Base-by-base conservation (phyloP, 805 yeast species). In the Candida peoriensis region DNA sequence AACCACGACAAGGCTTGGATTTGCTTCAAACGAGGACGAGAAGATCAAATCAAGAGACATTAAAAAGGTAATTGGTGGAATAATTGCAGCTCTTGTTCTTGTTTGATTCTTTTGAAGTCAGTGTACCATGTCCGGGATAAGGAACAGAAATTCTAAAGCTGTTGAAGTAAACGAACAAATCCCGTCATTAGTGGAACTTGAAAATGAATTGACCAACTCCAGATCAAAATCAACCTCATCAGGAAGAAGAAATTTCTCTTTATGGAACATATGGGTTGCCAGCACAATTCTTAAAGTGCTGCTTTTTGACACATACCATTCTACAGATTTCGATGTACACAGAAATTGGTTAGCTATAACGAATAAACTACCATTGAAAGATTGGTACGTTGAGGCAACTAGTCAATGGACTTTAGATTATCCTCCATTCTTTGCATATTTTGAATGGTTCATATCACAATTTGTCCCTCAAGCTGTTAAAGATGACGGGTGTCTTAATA, bases 251-350 rank as follows among this genome's bases (percentile, higher is more conserved):
- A 69, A 59, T 42, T 72, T 65, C 52, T 74, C 84, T 1, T 60
- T 80, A 12, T 72, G 78, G 75, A 76, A 78, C 52, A 73, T 78
- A 14, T 78, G 82, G 74, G 72, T 80, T 8, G 81, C 84, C 4
- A 66, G 78, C 1, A 63, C 78, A 8, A 58, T 75, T 30, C 59
- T 81, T 27, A 81, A 81, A 44, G 55, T 80, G 9, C 63, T 83
- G 16, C 61, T 83, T n/a, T 72, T 77, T 35, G 79, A 83, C 7
- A 87, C 90, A 1, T 93, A 90, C 58, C 88, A 76, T 47, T 89
- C 97, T 10, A 93, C 97, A 1, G 98, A 93, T 58, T 90, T 93
- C 50, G 98, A 93, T 55, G 98, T 93, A 17, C 98, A 93, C 58
- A 67, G 98, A 39, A 93, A 93, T 54, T 93, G 98, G 98, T 70